Evolutionary conservation across 2,329 filamentous ascomycete genomes (phyloP), one percentile per base, ranked within the genome.

Genomic region (Sclerotinia nivalis): DNA sequence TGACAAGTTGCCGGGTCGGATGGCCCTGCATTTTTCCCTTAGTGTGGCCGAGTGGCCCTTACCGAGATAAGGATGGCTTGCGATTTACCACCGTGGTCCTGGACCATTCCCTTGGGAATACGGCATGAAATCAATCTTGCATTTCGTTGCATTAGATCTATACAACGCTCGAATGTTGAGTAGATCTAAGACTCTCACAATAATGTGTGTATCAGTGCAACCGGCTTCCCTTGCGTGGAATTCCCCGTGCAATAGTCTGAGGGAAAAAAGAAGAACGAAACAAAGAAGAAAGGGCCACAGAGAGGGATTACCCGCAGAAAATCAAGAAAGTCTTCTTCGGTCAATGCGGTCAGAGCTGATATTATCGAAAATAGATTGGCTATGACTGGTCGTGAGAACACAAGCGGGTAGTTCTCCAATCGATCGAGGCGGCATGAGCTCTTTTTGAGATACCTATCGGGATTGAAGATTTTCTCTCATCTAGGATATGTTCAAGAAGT

Each of bases 301-400:
- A 40, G 25, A 64, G 66, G 66, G 55, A 69, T 40, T 55, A 55
- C 31, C 66, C 66, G 66, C n/a, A 45, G 47, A 34, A 64, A 69
- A 69, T 55, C 66, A 62, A 50, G 66, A 34, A 61, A 52, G 50
- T 13, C 4, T 47, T 52, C 34, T 55, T 25, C n/a, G 20, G 22
- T 40, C n/a, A 34, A 50, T 61, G 59, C 47, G 37, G 66, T 69
- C 58, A 69, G 66, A 50, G 66, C 66, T 64, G 56, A 62, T 49
- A 37, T 69, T 64, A 52, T 69, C 66, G 47, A 52, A 69, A 69
- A 64, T 54, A 54, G 45, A 64, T 45, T 69, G 58, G 66, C 58
- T 69, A 8, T 69, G 49, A 69, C 58, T 69, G 66, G 66, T 64
- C 66, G 31, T 43, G 45, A 54, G 66, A 25, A 37, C 56, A 69